A percentile compares a stretch with the other conserved stretches of the same genome.
Conservation (phyloP, 108 stramenopile genomes). For the Cyclotella kingstonii region DNA sequence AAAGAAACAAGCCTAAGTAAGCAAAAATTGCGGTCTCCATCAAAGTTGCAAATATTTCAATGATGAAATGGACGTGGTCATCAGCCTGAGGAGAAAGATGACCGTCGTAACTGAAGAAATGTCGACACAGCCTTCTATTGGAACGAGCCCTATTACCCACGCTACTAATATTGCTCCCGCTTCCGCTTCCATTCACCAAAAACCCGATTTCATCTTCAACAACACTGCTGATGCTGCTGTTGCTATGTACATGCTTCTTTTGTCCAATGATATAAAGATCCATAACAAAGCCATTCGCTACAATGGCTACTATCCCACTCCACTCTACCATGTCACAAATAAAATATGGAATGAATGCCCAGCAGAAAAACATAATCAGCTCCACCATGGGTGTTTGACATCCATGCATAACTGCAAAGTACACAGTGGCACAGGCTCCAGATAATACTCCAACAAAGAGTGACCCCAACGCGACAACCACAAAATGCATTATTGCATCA, state of each 20-base stretch:
- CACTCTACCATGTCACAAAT: constrained; percentile 71
- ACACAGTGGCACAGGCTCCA: constrained; percentile 47
- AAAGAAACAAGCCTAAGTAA: constrained; percentile 86
- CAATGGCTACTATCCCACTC: constrained; percentile 92
- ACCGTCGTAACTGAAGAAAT: constrained; percentile 47
- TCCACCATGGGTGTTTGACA: constrained; percentile 51
- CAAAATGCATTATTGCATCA: constrained; percentile 76
- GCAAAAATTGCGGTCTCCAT: constrained; percentile 93
- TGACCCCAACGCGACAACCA: constrained; percentile 69
- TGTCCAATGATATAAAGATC: constrained; percentile 81
- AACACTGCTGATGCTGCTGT: too few species aligned
- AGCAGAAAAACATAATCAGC: constrained; percentile 49
- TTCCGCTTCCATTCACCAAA: constrained; percentile 39
- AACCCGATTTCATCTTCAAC: constrained; percentile 49
- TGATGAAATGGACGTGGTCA: constrained; percentile 80
- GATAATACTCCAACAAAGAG: constrained; percentile 50
- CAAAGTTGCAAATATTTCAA: constrained; percentile 76
- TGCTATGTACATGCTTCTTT: constrained; percentile 18
- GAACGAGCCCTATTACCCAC: constrained; percentile 14
- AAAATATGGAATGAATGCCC: constrained; percentile 64
- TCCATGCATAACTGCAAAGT: constrained; percentile 54
- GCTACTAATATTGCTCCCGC: constrained; percentile 10
- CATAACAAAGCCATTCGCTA: constrained; percentile 89
- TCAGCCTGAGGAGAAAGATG: constrained; percentile 58
- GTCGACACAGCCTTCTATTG: constrained; percentile 22